phyloP scores from a whole-genome alignment of 1,284 basidiomycete genomes.

The Mycena sp. region DNA sequence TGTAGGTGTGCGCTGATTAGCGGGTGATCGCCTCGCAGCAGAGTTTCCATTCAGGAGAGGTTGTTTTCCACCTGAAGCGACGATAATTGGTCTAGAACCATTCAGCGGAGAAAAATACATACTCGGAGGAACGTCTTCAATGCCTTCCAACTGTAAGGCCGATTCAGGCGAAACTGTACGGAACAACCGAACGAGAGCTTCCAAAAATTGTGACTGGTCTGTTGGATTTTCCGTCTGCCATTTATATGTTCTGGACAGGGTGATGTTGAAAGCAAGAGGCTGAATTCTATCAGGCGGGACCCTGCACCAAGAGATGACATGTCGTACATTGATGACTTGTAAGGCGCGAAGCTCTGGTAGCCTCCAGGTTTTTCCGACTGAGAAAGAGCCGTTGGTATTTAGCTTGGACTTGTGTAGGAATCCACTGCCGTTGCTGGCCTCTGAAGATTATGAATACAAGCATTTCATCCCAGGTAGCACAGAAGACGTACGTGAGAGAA shows the following conservation, averaged over 20 bases:
- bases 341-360: constrained; percentile 84
- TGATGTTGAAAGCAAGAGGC: constrained; percentile 81
- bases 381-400: constrained; percentile 95
- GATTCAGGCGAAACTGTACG: constrained; percentile 61
- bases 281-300: constrained; percentile 37
- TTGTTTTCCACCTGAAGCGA: constrained; percentile 35
- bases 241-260: constrained; percentile 85
- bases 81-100: constrained; percentile 9
- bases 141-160: constrained; percentile 63
- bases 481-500: constrained; percentile 81
- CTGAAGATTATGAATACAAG: constrained; percentile 48
- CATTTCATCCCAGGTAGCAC: constrained; percentile 10
- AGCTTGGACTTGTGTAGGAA: constrained; percentile 96
- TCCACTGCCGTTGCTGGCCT: constrained; percentile 69
- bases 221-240: constrained; percentile 84
- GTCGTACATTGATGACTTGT: constrained; percentile 77
- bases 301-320: background rate
- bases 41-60: constrained; percentile 12
- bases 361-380: constrained; percentile 97
- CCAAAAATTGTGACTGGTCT: constrained; percentile 81
- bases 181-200: constrained; percentile 76
- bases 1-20: constrained; percentile 9
- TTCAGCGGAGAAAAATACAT: background rate
- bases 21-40: constrained; percentile 7
- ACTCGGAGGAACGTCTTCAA: constrained; percentile 50